phyloP scores from a whole-genome alignment of 768 basidiomycete genomes.

The Tephrocybe sp. region DNA sequence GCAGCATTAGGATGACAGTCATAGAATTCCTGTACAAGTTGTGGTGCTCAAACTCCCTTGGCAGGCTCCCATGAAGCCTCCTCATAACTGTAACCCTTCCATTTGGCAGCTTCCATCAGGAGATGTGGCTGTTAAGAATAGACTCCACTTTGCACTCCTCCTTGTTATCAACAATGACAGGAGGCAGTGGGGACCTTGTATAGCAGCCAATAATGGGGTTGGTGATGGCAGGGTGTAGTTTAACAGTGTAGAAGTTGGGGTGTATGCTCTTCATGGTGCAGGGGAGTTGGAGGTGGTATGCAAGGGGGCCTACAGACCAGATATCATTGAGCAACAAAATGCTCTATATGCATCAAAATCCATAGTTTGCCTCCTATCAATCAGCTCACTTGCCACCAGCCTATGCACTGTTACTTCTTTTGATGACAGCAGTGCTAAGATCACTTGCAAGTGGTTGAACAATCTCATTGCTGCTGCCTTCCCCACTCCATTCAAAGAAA shows the following conservation, averaged over 20 bases:
- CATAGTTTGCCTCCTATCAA: no score
- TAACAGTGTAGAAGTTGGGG: not conserved
- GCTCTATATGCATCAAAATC: no score
- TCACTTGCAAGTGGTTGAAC: no score
- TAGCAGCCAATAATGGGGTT: not conserved
- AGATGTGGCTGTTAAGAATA: not conserved
- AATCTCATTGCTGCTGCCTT: no score
- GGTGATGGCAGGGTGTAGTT: not conserved
- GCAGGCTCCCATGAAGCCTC: not conserved
- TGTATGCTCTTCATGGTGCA: not conserved
- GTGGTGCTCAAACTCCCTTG: no score
- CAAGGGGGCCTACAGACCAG: not conserved
- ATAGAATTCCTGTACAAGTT: no score
- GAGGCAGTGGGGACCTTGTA: not conserved
- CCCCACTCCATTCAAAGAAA: no score
- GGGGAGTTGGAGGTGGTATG: not conserved
- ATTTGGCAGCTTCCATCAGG: not conserved
- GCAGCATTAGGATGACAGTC: no score
- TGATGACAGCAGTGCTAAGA: no score
- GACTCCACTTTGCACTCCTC: not conserved
- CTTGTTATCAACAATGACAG: not conserved
- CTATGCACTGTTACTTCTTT: no score
- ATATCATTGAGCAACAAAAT: no score
- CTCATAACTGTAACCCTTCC: not conserved
- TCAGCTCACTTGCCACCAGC: no score